Evolutionary conservation across 352 stramenopile species (phyloP), one percentile per base, ranked within the genome.

Genomic region (Pythium inflatum): DNA sequence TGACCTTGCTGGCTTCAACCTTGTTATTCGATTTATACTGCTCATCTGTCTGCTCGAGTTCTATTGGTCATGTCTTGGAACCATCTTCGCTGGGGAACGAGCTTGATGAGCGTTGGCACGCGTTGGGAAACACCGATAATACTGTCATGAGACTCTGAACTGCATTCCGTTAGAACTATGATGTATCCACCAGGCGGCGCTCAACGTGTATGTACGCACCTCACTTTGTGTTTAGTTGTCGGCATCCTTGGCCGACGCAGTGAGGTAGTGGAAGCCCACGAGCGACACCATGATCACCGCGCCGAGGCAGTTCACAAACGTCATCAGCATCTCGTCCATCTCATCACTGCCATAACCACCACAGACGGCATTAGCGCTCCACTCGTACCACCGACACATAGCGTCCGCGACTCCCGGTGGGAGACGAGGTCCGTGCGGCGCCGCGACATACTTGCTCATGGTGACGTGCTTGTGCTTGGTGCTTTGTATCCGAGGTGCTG

Each of bases 201-300:
- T n/a, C n/a, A n/a, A n/a, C n/a, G n/a, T n/a, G n/a, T n/a, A n/a
- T n/a, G n/a, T n/a, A n/a, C n/a, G n/a, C n/a, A n/a, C n/a, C n/a
- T n/a, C n/a, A n/a, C n/a, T n/a, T n/a, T n/a, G n/a, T n/a, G 18
- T 40, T 64, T 93, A 96, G 59, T 92, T 76, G 60, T 94, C 86
- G 8, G 87, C 85, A 56, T 96, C 89, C 66, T 92, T 92, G 28
- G 83, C 76, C 18, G 85, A 89, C 12, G 89, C 85, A 33, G 87
- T 94, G 54, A 96, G 83, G 71, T 95, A 96, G 75, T 96, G 89
- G 76, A 95, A 96, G 28, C 87, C 85, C 40, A 96, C 88, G 25
- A 96, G 76, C 33, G 87, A 94, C 25, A 96, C 75, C 86, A 94
- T 96, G 76, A 96, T 94, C 18, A 91, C 80, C 13, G 89, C 83